A percentile compares a stretch with the other conserved stretches of the same genome.
phyloP scores from a whole-genome alignment of 1,139 yeast species.

The Scheffersomyces stambukii region DNA sequence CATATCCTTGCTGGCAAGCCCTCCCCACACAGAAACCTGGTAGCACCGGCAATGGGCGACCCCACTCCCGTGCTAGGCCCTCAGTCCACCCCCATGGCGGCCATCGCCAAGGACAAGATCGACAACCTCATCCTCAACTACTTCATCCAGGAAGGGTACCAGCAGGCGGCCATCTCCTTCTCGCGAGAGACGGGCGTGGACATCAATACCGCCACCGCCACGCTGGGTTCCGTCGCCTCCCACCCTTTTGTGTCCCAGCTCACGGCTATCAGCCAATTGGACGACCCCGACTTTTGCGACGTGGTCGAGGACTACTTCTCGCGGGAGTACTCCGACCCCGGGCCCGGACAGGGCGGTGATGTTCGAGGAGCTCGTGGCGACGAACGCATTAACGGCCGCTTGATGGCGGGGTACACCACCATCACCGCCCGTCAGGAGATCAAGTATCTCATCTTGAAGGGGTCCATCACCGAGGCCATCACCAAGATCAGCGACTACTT shows the following conservation, averaged over 20 bases:
- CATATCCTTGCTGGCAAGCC: constrained; percentile 2
- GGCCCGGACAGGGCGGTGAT: constrained; percentile 1
- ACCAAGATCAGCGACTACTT: constrained; percentile 41
- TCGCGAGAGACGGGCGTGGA: constrained; percentile 38
- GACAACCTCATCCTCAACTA: constrained; percentile 49
- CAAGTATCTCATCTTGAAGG: constrained; percentile 45
- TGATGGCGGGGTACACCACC: constrained; percentile 40
- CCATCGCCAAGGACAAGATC: constrained; percentile 28
- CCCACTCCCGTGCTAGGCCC: too few species aligned
- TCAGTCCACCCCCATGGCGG: not conserved
- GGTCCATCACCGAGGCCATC: constrained; percentile 47
- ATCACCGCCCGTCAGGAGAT: constrained; percentile 47
- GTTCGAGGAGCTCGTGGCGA: not conserved
- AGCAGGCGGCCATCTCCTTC: constrained; percentile 47
- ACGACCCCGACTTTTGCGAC: constrained; percentile 14
- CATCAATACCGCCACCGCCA: constrained; percentile 6
- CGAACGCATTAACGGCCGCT: constrained; percentile 8
- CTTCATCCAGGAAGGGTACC: constrained; percentile 56
- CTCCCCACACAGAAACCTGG: not conserved
- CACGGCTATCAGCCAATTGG: constrained; percentile 8
- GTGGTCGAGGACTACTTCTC: constrained; percentile 15
- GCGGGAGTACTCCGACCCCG: constrained; percentile 3
- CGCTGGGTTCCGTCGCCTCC: constrained; percentile 4
- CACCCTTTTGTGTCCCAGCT: constrained; percentile 9
- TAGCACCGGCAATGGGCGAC: too few species aligned